These are phyloP conservation scores for Entomortierella lignicola DNA, from an alignment of 192 early-diverging fungal genomes.

Conservation along the genomic window DNA sequence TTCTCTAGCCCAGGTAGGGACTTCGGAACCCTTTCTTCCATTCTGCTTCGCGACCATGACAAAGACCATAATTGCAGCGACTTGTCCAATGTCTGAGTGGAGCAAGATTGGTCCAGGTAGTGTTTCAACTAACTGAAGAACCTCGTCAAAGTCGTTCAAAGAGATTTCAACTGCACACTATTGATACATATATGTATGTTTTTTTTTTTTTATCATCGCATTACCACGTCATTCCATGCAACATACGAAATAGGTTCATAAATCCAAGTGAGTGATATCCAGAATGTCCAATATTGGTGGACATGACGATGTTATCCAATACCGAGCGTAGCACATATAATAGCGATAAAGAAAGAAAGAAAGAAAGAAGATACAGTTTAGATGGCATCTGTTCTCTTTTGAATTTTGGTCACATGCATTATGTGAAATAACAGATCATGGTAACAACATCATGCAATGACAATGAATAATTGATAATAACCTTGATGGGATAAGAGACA, in stretches of 20 bases:
- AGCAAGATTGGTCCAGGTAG: conserved; percentile 41
- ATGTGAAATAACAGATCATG: too few species aligned
- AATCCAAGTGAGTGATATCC: too few species aligned
- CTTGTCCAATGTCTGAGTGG: conserved; percentile 51
- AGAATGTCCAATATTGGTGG: too few species aligned
- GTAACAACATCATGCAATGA: too few species aligned
- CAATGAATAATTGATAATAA: conserved; percentile 32
- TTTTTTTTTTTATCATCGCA: conserved; percentile 3
- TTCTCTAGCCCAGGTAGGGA: conserved; percentile 42
- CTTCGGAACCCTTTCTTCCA: conserved; percentile 26
- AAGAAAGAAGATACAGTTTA: conserved; percentile 17
- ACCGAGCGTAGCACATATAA: neutral
- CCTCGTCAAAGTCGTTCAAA: conserved; percentile 45
- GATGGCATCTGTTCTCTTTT: conserved; percentile 42
- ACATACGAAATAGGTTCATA: too few species aligned
- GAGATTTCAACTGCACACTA: conserved; percentile 43
- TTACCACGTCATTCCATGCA: too few species aligned
- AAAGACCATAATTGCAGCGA: conserved; percentile 50
- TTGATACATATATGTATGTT: neutral
- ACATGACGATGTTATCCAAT: neutral
- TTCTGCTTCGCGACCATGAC: conserved; percentile 48
- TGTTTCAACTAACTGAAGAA: conserved; percentile 40
- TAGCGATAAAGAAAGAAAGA: neutral
- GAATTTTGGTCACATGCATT: too few species aligned
- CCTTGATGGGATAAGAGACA: conserved; percentile 48